Evolutionary conservation across 345 rosid species (phyloP).

Genomic region (Syzygium aqueum): DNA sequence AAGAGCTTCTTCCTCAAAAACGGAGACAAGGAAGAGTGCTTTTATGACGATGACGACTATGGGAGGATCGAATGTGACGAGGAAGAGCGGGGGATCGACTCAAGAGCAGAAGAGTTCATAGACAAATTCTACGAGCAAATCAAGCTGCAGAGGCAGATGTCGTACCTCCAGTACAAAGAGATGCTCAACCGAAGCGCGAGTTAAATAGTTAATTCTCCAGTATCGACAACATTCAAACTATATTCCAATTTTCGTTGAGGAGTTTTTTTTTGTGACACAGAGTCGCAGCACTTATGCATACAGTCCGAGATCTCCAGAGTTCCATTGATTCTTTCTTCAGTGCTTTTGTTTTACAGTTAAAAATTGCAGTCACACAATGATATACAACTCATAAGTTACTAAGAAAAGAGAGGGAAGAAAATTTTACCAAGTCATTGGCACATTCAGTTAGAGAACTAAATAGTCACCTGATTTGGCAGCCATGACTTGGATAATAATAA

Average conservation of each 20-base stretch:
- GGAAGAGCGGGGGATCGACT: conserved; percentile 58
- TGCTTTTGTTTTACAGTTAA: not conserved
- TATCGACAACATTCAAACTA: not conserved
- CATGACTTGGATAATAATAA: not conserved
- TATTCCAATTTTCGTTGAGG: not conserved
- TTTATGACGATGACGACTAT: not conserved
- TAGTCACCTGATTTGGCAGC: not conserved
- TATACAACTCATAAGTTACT: not conserved
- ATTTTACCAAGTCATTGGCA: not conserved
- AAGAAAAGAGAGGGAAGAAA: not conserved
- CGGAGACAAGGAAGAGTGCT: conserved; percentile 4
- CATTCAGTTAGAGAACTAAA: not conserved
- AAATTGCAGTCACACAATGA: not conserved
- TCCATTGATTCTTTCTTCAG: not conserved
- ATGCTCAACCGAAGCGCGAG: not conserved
- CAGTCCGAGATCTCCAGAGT: not conserved
- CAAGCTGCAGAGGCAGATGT: conserved; percentile 75
- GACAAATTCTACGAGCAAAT: conserved; percentile 65
- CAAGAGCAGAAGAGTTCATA: conserved; percentile 82
- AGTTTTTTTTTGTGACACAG: not conserved
- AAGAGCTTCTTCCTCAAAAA: conserved; percentile 7
- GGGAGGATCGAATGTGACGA: not conserved
- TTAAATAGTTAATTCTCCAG: not conserved
- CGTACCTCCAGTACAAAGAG: conserved; percentile 41
- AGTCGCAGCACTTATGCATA: not conserved